Conservation (phyloP, 2,329 filamentous ascomycete genomes). For the Aspergillus candidus region DNA sequence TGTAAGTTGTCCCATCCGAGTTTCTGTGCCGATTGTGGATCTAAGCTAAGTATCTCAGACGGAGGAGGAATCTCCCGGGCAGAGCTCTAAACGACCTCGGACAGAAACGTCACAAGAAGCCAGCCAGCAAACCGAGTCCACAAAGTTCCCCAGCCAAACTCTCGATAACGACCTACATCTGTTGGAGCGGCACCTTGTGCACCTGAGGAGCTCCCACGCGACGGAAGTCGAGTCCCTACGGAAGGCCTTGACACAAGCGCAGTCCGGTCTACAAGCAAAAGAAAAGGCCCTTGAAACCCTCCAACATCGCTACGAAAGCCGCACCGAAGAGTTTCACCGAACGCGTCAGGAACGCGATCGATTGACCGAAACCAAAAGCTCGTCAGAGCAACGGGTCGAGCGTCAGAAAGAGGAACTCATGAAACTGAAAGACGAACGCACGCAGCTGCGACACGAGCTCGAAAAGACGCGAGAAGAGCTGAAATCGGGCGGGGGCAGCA, state of each 20-base stretch:
- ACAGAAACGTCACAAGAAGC: constrained; percentile 31
- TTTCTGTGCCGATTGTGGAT: neutral
- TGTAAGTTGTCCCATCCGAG: constrained; percentile 17
- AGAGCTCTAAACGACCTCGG: constrained; percentile 34
- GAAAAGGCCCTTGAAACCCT: constrained; percentile 30
- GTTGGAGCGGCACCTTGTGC: constrained; percentile 24
- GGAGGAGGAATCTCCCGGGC: constrained; percentile 22
- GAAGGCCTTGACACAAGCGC: constrained; percentile 19
- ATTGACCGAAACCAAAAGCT: constrained; percentile 23
- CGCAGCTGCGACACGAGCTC: constrained; percentile 33
- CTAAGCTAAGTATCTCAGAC: constrained; percentile 23
- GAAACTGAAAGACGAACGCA: constrained; percentile 38
- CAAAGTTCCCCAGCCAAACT: constrained; percentile 26
- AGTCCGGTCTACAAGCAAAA: constrained; percentile 27
- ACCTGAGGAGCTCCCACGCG: constrained; percentile 27
- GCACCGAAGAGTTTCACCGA: constrained; percentile 32
- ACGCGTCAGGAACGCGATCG: constrained; percentile 32
- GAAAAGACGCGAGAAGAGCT: constrained; percentile 35
- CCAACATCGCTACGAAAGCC: constrained; percentile 42
- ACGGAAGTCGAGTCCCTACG: constrained; percentile 28
- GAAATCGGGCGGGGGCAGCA: constrained; percentile 34
- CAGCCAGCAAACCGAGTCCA: constrained; percentile 33
- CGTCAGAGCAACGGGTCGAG: constrained; percentile 28
- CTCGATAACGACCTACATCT: constrained; percentile 23
- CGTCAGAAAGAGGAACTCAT: constrained; percentile 33